Base-by-base conservation (phyloP, 148 eudicot species). In the Rhododendron vialii region DNA sequence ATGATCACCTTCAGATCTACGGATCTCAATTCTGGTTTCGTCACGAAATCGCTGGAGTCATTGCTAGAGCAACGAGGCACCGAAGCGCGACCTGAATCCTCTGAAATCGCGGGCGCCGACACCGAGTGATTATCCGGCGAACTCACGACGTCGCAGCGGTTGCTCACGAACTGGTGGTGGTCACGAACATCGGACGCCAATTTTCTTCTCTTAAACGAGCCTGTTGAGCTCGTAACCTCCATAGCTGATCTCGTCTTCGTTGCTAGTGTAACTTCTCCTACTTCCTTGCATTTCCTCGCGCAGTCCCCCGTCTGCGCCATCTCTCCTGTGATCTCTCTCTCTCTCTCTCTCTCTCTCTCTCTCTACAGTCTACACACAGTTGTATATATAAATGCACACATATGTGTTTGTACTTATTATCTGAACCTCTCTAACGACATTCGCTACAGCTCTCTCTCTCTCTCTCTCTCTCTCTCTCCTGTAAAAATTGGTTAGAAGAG, bases 1-100 rank as follows among this genome's bases (percentile, higher is more conserved):
- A 12, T 51, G 26, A 5, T 43, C 82, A 90, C 92, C 90, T 90
- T 84, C 85, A 87, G 90, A 90, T 88, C 92, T 84, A 83, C 33
- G 26, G 87, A 86, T 80, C 65, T 47, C 67, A 35, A 41, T 65
- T 55, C 82, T 20, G 24, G 33, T 50, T 86, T 14, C 3, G 4
- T 83, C 9, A 3, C 38, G 8, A 41, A 26, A 57, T 85, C 38
- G 82, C 75, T 78, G 3, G 74, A 85, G 35, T 77, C 82, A 61
- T 82, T 51, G 47, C 63, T 63, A 7, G 85, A 85, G 78, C 84
- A 80, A 28, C 17, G 33, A 84, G 80, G 80, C 50, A 81, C 45
- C 80, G 85, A 30, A 65, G 69, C 50, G 47, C 22, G 85, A 80
- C 79, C 78, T 73, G 88, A 90, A 53, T 79, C 50, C 63, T 61